These are phyloP conservation scores for Exophiala sp. DNA, from an alignment of 2,329 filamentous ascomycete genomes.

Conservation along the genomic window DNA sequence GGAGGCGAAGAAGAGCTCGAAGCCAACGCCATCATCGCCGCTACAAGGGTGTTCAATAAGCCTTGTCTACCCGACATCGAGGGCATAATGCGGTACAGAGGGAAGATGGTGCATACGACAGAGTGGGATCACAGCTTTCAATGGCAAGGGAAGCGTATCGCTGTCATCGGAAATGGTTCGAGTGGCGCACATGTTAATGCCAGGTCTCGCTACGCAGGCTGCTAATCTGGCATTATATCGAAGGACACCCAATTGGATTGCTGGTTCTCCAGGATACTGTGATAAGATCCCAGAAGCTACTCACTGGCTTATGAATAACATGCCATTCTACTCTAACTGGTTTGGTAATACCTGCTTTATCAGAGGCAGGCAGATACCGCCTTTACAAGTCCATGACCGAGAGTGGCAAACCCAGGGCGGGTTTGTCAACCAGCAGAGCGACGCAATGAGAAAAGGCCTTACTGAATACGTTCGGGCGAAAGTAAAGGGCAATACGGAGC, in stretches of 20 bases:
- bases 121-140: conserved; percentile 29
- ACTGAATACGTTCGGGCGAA: background rate
- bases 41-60: background rate
- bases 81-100: conserved; percentile 16
- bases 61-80: background rate
- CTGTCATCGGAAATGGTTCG: conserved; percentile 33
- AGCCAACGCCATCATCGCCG: background rate
- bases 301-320: background rate
- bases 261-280: background rate
- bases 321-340: background rate
- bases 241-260: background rate
- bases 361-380: background rate
- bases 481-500: background rate
- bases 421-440: background rate
- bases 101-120: conserved; percentile 31
- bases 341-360: background rate
- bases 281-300: background rate
- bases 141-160: conserved; percentile 30
- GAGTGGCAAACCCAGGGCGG: background rate
- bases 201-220: conserved; percentile 13
- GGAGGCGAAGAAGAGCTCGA: background rate
- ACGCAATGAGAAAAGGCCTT: background rate
- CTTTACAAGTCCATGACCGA: background rate
- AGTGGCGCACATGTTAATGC: conserved; percentile 31
- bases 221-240: background rate